Base-by-base conservation (phyloP, 306 rosid species). In the Sechiopsis laciniata region DNA sequence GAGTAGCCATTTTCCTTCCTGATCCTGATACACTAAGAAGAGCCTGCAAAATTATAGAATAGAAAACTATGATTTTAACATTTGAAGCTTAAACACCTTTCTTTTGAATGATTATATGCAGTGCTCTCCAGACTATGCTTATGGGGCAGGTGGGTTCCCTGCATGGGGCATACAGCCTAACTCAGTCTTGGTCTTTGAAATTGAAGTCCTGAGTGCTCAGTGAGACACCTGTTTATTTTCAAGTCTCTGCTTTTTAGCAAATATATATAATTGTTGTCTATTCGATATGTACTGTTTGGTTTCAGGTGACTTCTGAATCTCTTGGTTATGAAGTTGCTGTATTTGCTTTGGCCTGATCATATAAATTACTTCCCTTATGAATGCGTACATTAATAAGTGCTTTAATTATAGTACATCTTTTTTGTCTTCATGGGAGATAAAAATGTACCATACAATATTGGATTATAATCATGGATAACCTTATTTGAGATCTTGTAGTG, bases 91-190 rank as follows among this genome's bases (percentile, higher is more conserved):
- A 32, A 2, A 0, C 48, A 42, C 48, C 48, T 42, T 1, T 8
- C 48, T 42, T 69, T 58, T 61, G 76, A 69, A 50, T 83, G 54
- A 26, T 77, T 81, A 75, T 81, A 75, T 77, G 81, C 97, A 90
- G 96, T 93, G 98, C 91, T 86, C 98, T 40, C 98, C 98, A 8
- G 98, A 93, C 77, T 93, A 93, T 83, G 98, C 88, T 16, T 90
- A 93, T 78, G 98, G 98, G 55, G 12, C 97, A 20, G 51, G 79
- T 52, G 98, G 96, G 52, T 93, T 90, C 82, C 83, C 94, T 71
- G 88, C 94, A 10, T 90, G 98, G 97, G 98, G 97, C 45, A 93
- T 93, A 52, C 87, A 81, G 62, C 96, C 98, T 16, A 88, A 93
- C 81, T 87, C 98, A 32, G 80, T 72, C 64, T 73, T 94, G 84